Evolutionary conservation across 1,284 basidiomycete genomes (phyloP).

Genomic region (Porodaedalea pini): DNA sequence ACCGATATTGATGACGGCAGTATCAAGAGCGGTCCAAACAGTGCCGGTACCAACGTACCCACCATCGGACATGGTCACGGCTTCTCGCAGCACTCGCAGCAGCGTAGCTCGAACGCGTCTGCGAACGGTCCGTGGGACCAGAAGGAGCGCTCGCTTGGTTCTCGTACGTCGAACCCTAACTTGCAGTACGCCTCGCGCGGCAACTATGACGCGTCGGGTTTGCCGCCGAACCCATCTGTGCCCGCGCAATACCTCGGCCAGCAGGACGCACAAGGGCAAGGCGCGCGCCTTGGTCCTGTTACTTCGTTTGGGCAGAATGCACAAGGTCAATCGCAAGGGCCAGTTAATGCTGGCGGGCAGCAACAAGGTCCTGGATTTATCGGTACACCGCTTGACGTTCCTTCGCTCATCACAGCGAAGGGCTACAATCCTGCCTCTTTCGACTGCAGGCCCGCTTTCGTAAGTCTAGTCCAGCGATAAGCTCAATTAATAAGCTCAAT

Average conservation of each 20-base stretch:
- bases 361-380: conserved; percentile 42
- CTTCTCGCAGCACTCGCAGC: conserved; percentile 30
- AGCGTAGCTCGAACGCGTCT: conserved; percentile 25
- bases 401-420: conserved; percentile 79
- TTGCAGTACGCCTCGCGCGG: conserved; percentile 46
- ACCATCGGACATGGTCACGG: conserved; percentile 44
- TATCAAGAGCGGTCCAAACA: conserved; percentile 39
- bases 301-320: conserved; percentile 28
- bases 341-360: conserved; percentile 29
- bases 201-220: conserved; percentile 36
- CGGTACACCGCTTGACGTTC: conserved; percentile 76
- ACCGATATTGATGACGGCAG: conserved; percentile 63
- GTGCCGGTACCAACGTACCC: conserved; percentile 38
- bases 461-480: conserved; percentile 35
- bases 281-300: conserved; percentile 41
- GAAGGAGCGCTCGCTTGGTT: conserved; percentile 53
- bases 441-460: conserved; percentile 75
- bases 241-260: conserved; percentile 69
- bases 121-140: conserved; percentile 46
- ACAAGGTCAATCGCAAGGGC: conserved; percentile 32
- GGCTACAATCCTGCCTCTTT: conserved; percentile 89
- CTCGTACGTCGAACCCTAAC: conserved; percentile 65
- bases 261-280: conserved; percentile 35
- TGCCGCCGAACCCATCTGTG: conserved; percentile 67
- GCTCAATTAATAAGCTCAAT: neutral